Conservation (phyloP, 495 filamentous ascomycete species). For the Margaritispora aquatica region DNA sequence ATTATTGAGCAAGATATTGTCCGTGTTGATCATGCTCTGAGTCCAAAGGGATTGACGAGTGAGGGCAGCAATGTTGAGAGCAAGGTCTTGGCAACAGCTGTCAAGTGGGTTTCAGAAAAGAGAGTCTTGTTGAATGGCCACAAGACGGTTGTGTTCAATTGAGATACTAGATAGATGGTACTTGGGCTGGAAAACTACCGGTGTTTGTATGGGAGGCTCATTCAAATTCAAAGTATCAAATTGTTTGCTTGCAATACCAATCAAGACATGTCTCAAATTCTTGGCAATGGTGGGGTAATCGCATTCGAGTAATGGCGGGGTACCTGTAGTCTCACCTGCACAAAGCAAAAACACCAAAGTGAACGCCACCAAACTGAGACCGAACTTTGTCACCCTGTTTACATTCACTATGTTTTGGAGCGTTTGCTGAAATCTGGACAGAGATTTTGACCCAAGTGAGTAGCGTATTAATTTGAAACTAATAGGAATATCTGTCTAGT, state of each 20-base stretch:
- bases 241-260: too few species aligned
- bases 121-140: conserved; percentile 64
- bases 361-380: neutral
- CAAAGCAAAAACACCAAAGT: too few species aligned
- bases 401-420: too few species aligned
- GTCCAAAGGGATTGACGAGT: conserved; percentile 61
- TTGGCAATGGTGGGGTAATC: neutral
- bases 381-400: too few species aligned
- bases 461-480: too few species aligned
- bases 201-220: neutral
- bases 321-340: neutral
- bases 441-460: too few species aligned
- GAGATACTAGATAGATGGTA: neutral
- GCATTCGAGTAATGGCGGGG: neutral
- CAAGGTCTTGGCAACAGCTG: conserved; percentile 62
- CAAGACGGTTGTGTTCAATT: conserved; percentile 67
- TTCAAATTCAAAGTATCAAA: too few species aligned
- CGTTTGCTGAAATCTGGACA: too few species aligned
- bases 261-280: too few species aligned
- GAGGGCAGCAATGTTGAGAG: conserved; percentile 73
- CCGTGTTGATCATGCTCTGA: conserved; percentile 62
- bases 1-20: conserved; percentile 74
- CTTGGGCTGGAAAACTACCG: neutral
- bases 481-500: too few species aligned
- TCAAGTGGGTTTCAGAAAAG: conserved; percentile 68